Evolutionary conservation across 2,329 filamentous ascomycete species (phyloP), one percentile per base, ranked within the genome.

Genomic region (Huntiella moniliformis): DNA sequence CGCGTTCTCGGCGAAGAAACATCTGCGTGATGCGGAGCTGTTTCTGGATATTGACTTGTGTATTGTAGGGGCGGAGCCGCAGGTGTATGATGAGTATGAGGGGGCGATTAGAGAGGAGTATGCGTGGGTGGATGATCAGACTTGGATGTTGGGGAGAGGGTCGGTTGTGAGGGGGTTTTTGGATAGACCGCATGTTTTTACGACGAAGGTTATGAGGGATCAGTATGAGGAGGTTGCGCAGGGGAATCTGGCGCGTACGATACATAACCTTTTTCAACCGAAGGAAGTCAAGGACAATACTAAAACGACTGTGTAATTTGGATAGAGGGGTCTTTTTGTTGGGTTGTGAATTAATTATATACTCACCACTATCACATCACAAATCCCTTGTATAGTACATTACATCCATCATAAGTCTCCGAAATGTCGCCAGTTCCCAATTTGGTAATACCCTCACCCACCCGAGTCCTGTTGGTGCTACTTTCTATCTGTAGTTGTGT

Each of bases 21-120:
- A 47, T 16, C 32, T 45, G n/a, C 38, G 34, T 17, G 48, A 50
- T 42, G 48, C 48, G 4, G 45, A 47, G 40, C 38, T 50, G 34
- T 50, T 50, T 33, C 38, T 50, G 8, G 48, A 50, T 39, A 50
- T 50, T 15, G 48, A 50, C 16, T 38, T 48, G 38, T 32, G 42
- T 18, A 38, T 50, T 4, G 16, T 48, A 2, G 48, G 48, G 7
- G 48, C 48, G 2, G n/a, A 22, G 2, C 16, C n/a, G n/a, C 38
- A 33, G 32, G 38, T 41, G 3, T 50, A 45, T 42, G 18, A 39
- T 11, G n/a, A n/a, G 18, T 50, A 50, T 35, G 49, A 50, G 33
- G 33, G 38, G 28, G 49, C 49, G 5, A 35, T 50, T 33, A 22
- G 45, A 8, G 18, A 45, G 40, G 49, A 50, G 33, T 50, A 50